Base-by-base conservation (phyloP, 345 rosid species). In the Excoecaria cochinchinensis region DNA sequence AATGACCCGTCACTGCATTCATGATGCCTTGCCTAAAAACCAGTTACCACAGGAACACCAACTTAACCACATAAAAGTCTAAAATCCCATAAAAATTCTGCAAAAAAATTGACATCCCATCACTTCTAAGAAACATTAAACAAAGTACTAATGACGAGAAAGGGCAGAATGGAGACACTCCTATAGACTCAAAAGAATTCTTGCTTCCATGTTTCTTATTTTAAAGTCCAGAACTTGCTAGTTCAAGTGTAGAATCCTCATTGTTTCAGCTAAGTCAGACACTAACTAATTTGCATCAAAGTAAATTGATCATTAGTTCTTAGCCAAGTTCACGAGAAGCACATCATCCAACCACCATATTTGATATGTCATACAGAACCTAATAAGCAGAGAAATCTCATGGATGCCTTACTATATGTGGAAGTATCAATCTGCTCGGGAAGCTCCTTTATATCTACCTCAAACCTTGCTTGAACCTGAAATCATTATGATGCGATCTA, bases 401-500 rank as follows among this genome's bases (percentile, higher is more conserved):
- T 53, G 25, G 48, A 2, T 22, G 40, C 51, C 80, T 64, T 70
- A 82, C 80, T 82, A 58, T 82, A 82, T 76, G 85, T 82, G 21
- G 82, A 82, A 24, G 85, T 82, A 69, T 82, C 85, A 50, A 82
- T 82, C 71, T 82, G 85, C 78, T 82, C 82, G 6, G 82, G 85
- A 44, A 82, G 82, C 75, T 82, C 82, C 75, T 82, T 82, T 44
- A 82, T 79, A 68, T 78, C 82, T n/a, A 82, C 85, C 80, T 82
- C 85, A 79, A 82, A 82, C 75, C 84, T 78, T 11, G 65, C 79
- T 67, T 81, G 84, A 66, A 78, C 81, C 84, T 81, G 66, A 22
- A 58, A 55, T 56, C 73, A 48, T 19, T 31, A 48, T 46, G 14
- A 46, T 59, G 75, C 46, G 25, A 38, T 17, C 38, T 19, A 38